Conservation (phyloP, 176 grass and related monocot species). For the Lolium perenne region DNA sequence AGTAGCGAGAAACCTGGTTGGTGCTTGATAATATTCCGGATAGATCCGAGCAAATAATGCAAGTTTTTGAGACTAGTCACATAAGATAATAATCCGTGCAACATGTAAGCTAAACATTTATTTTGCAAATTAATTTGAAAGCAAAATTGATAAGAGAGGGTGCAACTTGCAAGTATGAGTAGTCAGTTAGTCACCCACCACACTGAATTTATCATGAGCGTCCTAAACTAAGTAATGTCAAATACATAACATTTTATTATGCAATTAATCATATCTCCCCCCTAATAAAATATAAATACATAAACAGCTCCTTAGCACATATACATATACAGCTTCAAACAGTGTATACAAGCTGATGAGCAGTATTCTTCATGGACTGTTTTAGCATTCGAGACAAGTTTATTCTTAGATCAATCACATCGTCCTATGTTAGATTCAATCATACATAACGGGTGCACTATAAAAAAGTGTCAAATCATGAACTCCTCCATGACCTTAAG, state of each 20-base stretch:
- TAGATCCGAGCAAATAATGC: not conserved
- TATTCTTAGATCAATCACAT: constrained; percentile 22
- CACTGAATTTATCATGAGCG: constrained; percentile 5
- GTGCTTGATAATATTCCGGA: not conserved
- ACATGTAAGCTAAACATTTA: not conserved
- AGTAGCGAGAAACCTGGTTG: not conserved
- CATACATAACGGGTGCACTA: not conserved
- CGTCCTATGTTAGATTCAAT: not conserved
- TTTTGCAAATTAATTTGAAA: not conserved
- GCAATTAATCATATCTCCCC: constrained; percentile 33
- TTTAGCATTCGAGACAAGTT: constrained; percentile 16
- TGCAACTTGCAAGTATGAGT: not conserved
- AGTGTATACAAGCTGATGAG: not conserved
- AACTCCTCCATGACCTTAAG: not conserved
- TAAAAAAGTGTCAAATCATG: not conserved
- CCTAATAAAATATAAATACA: too few relatives aligned
- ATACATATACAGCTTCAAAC: too few relatives aligned
- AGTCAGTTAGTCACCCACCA: not conserved
- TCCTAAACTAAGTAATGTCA: not conserved
- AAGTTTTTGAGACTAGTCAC: not conserved
- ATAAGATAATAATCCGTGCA: not conserved
- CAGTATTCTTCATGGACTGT: constrained; percentile 23
- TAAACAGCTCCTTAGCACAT: too few relatives aligned
- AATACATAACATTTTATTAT: constrained; percentile 33
- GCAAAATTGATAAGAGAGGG: not conserved